Conservation (phyloP, 108 stramenopile genomes). For the Skeletonema tropicum region DNA sequence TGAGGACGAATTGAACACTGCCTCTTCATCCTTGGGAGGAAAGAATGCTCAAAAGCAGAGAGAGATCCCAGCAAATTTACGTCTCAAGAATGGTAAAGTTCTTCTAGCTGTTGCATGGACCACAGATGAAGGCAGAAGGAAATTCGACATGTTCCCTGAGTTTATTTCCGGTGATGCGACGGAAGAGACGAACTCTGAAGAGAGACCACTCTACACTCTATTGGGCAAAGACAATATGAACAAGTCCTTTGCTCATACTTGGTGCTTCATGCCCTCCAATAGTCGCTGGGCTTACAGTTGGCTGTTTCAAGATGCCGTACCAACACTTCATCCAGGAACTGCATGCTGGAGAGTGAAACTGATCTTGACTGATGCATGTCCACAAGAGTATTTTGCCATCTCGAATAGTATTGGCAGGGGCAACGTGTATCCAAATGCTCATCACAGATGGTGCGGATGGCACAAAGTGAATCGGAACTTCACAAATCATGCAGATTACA, state of each 20-base stretch:
- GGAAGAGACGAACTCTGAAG: too few species aligned
- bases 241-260: too few species aligned
- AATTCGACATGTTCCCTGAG: conserved; percentile 3
- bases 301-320: too few species aligned
- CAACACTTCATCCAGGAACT: too few species aligned
- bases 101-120: conserved; percentile 1
- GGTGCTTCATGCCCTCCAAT: too few species aligned
- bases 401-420: background rate
- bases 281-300: too few species aligned
- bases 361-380: background rate
- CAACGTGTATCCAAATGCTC: background rate
- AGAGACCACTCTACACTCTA: too few species aligned
- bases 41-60: too few species aligned
- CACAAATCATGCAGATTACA: background rate
- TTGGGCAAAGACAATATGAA: too few species aligned
- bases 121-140: background rate
- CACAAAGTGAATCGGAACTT: background rate
- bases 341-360: too few species aligned
- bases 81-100: background rate
- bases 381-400: background rate
- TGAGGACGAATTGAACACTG: background rate
- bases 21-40: too few species aligned
- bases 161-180: background rate
- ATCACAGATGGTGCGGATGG: background rate
- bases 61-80: too few species aligned